Conservation (phyloP, 2,329 filamentous ascomycete genomes). For the Phaeophleospora eucalypticola region DNA sequence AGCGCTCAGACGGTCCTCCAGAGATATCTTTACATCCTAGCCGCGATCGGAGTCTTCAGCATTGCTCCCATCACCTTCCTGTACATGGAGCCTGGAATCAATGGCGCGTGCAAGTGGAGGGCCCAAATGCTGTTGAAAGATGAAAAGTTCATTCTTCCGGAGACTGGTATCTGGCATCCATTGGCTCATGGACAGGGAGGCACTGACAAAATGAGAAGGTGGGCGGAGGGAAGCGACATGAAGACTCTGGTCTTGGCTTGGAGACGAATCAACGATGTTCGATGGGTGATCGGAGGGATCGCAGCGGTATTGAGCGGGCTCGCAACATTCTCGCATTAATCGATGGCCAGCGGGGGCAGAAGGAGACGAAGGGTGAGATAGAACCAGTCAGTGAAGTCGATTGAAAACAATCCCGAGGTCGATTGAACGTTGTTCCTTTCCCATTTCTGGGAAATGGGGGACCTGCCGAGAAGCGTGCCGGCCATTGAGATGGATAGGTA, state of each 20-base stretch:
- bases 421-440: too few relatives aligned
- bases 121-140: conserved; percentile 32
- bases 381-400: not conserved
- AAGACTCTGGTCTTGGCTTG: conserved; percentile 26
- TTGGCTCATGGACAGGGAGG: conserved; percentile 24
- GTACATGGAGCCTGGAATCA: conserved; percentile 39
- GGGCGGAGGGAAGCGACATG: conserved; percentile 25
- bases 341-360: conserved; percentile 6
- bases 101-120: conserved; percentile 39
- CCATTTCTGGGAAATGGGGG: too few relatives aligned
- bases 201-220: conserved; percentile 18
- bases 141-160: conserved; percentile 23
- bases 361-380: not conserved
- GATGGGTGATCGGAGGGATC: conserved; percentile 21
- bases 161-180: conserved; percentile 23
- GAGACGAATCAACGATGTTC: conserved; percentile 25
- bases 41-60: conserved; percentile 26
- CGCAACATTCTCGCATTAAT: conserved; percentile 22
- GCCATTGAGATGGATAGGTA: too few relatives aligned
- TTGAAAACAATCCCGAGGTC: too few relatives aligned
- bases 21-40: conserved; percentile 24
- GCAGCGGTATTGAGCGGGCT: conserved; percentile 23
- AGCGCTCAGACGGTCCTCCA: not conserved
- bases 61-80: conserved; percentile 38
- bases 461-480: too few relatives aligned